phyloP scores from a whole-genome alignment of 2,329 filamentous ascomycete species.

The Alternaria brassicae region DNA sequence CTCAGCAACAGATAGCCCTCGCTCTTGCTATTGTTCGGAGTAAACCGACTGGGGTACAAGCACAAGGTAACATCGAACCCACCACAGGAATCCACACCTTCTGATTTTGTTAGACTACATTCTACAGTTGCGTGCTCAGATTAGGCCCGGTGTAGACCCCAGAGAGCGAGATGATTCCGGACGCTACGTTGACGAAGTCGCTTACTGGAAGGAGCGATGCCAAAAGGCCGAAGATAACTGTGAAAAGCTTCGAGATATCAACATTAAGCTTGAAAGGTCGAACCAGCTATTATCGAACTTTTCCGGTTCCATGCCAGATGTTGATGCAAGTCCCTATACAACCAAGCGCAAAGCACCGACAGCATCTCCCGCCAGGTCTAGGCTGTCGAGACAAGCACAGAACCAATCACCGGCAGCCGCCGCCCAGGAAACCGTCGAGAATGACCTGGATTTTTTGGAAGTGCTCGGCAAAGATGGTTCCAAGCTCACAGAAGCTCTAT shows the following conservation, averaged over 20 bases:
- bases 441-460: constrained; percentile 39
- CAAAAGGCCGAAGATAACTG: constrained; percentile 33
- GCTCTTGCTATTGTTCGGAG: constrained; percentile 49
- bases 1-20: constrained; percentile 40
- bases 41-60: constrained; percentile 46
- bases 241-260: constrained; percentile 28
- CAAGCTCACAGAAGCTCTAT: constrained; percentile 37
- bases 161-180: constrained; percentile 31
- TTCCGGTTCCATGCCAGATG: background rate
- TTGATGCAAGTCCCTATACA: background rate
- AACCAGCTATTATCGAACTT: constrained; percentile 29
- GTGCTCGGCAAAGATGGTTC: constrained; percentile 22
- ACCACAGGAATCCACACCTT: background rate
- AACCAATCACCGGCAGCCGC: constrained; percentile 10
- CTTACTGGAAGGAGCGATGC: constrained; percentile 49
- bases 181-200: constrained; percentile 50
- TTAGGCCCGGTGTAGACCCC: constrained; percentile 32
- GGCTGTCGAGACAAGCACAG: constrained; percentile 23
- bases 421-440: constrained; percentile 33
- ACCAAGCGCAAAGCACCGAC: constrained; percentile 32
- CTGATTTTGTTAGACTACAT: constrained; percentile 39
- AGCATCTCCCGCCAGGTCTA: constrained; percentile 19
- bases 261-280: constrained; percentile 38
- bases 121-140: constrained; percentile 45
- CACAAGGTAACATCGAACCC: constrained; percentile 35